Evolutionary conservation across 2,329 filamentous ascomycete genomes (phyloP).

Genomic region (Alternaria sp.): DNA sequence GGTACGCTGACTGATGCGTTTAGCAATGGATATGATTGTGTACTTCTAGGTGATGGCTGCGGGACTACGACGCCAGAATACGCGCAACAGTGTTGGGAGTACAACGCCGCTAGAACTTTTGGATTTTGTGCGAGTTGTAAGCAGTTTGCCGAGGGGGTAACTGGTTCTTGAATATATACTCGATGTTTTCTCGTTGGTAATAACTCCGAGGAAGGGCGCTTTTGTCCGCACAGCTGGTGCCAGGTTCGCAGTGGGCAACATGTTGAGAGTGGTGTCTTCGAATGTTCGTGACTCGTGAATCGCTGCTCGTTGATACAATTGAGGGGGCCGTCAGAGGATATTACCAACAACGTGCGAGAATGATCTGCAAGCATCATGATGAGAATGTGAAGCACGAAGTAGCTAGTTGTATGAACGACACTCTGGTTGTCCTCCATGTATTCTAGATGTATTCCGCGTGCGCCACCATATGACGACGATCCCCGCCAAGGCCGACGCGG

Average conservation of each 20-base stretch:
- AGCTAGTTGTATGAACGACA: no score
- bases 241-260: no score
- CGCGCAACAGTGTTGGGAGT: constrained; percentile 53
- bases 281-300: no score
- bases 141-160: constrained; percentile 39
- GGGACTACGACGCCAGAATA: constrained; percentile 52
- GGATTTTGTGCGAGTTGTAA: constrained; percentile 52
- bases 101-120: constrained; percentile 52
- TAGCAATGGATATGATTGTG: constrained; percentile 55
- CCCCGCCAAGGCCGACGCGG: constrained; percentile 15
- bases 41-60: constrained; percentile 53
- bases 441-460: neutral
- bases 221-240: no score
- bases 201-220: no score
- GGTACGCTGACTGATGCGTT: constrained; percentile 55
- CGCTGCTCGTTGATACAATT: no score
- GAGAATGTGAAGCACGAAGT: no score
- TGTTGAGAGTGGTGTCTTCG: no score
- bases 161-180: constrained; percentile 11
- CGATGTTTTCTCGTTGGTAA: neutral
- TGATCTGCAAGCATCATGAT: no score
- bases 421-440: no score
- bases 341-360: no score
- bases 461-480: neutral
- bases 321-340: no score